Base-by-base conservation (phyloP, 192 early-diverging fungal genomes). In the Rhizophagus clarus region DNA sequence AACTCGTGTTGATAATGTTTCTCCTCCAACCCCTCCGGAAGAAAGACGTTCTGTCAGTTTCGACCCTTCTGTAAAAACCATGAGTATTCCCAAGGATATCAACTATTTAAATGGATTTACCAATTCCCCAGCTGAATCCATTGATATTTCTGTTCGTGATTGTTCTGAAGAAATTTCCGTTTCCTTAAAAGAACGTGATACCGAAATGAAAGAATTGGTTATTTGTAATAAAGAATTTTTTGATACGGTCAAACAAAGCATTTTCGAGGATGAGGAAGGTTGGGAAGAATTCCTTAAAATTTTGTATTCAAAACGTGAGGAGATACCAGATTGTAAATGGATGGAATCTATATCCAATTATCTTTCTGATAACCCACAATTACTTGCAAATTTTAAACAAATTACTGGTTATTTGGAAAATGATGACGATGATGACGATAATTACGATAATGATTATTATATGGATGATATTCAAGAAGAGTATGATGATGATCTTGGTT, bases 351-450 rank as follows among this genome's bases (percentile, higher is more conserved):
- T 82, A 37, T 70, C 56, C 0, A 56, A 72, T 3, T 64, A 26
- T 14, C 68, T 84, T 9, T 17, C 79, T 26, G 77, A 31, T n/a
- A 61, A 72, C 24, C 84, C 82, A 2, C n/a, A 70, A 9, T 32
- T 79, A 28, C 67, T 85, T 20, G 72, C 64, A 8, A 85, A 70
- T 9, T 85, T 87, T 66, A 87, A 85, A 47, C 82, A 85, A 66
- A 66, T 87, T 3, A 82, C 85, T 28, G 86, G 86, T 2, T 87
- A 83, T 51, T 63, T 28, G 26, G 75, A 83, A 17, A 51, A 32
- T 15, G 42, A 67, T 49, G 28, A 83, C 10, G 74, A 74, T 78
- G 80, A 85, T 62, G 26, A 60, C 62, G 28, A 83, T 24, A 68
- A 68, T 76, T 75, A 83, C 32, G 49, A 67, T 17, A 77, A n/a